Conservation (phyloP, 768 basidiomycete genomes). For the Kwoniella bestiolae region DNA sequence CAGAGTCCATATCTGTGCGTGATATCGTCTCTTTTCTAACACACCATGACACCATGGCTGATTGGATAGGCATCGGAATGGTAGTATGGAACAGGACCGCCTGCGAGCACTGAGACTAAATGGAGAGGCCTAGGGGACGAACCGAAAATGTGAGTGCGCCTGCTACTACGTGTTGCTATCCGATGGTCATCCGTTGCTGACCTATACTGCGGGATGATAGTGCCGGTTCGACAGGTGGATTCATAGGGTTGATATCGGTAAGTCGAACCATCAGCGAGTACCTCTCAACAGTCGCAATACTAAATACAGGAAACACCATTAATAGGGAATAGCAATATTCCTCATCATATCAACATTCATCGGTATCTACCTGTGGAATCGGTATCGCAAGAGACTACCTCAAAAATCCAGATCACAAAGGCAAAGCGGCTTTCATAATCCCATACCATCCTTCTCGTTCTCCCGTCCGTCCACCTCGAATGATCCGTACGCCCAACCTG, state of each 20-base stretch:
- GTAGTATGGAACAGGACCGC: slow-evolving; percentile 24
- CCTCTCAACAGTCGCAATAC: not conserved
- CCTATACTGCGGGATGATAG: not conserved
- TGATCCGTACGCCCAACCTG: slow-evolving; percentile 25
- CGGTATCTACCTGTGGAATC: slow-evolving; percentile 27
- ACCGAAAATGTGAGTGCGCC: slow-evolving; percentile 23
- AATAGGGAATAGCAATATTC: slow-evolving; percentile 18
- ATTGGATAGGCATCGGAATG: not conserved
- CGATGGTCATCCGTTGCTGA: not conserved
- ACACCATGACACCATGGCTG: not conserved
- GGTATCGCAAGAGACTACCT: slow-evolving; percentile 20
- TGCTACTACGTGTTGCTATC: too few relatives aligned
- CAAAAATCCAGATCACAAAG: not conserved
- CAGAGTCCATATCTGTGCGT: slow-evolving; percentile 18
- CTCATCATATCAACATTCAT: slow-evolving; percentile 15
- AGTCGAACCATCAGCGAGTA: not conserved
- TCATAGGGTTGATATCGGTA: slow-evolving; percentile 30
- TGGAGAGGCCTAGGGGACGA: slow-evolving; percentile 18
- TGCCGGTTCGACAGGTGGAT: slow-evolving; percentile 29
- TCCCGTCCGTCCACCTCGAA: slow-evolving; percentile 17
- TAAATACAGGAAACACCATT: not conserved
- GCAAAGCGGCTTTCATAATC: slow-evolving; percentile 1
- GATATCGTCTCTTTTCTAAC: not conserved
- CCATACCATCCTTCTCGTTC: slow-evolving; percentile 25
- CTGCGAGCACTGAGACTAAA: slow-evolving; percentile 19